phyloP scores from a whole-genome alignment of 345 rosid species.

The Citrus hindsii region DNA sequence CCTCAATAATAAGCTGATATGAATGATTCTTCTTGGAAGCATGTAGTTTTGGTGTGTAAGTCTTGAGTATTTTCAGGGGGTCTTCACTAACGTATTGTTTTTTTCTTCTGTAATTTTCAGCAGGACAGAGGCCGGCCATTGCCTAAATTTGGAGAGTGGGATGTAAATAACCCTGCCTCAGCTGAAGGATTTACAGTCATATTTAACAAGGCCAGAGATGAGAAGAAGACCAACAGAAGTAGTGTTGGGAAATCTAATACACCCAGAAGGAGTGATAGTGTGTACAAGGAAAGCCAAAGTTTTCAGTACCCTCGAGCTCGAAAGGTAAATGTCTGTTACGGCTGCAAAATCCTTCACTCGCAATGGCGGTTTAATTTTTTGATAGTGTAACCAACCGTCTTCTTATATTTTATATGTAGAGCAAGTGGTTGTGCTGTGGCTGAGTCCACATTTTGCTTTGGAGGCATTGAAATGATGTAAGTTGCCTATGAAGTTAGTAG shows the following conservation, averaged over 20 bases:
- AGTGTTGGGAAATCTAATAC: not conserved
- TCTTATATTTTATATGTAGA: not conserved
- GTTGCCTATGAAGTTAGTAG: not conserved
- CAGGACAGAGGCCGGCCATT: constrained; percentile 13
- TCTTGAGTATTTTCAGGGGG: not conserved
- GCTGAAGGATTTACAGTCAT: constrained; percentile 29
- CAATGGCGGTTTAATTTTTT: not conserved
- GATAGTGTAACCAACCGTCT: not conserved
- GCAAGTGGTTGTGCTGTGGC: constrained; percentile 21
- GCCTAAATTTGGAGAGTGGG: constrained; percentile 37
- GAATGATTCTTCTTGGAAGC: not conserved
- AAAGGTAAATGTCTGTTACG: not conserved
- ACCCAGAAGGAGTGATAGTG: not conserved
- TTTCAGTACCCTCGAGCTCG: not conserved
- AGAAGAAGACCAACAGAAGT: constrained; percentile 11
- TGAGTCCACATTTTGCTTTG: not conserved
- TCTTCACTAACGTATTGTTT: not conserved
- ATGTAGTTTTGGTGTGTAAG: not conserved
- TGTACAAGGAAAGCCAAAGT: not conserved
- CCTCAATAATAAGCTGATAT: not conserved
- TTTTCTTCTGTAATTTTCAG: not conserved
- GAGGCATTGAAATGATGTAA: not conserved
- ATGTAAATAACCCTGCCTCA: constrained; percentile 28
- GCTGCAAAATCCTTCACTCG: not conserved
- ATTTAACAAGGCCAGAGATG: constrained; percentile 32